These are phyloP conservation scores for Epichloe sylvatica DNA, from an alignment of 2,329 filamentous ascomycete species.

Conservation along the genomic window DNA sequence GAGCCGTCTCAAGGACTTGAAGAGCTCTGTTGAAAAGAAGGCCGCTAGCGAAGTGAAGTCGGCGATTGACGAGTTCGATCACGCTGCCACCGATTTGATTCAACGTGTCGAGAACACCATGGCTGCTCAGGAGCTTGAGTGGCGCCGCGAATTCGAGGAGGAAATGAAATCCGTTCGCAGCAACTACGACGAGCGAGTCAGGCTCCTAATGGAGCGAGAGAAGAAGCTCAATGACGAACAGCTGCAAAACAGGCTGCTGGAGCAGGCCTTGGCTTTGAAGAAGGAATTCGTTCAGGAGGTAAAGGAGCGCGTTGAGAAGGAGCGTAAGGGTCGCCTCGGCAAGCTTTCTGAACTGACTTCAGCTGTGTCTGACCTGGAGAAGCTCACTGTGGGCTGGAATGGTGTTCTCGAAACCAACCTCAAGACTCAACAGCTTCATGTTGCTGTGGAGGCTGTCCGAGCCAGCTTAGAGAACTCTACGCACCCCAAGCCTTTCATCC, in stretches of 20 bases:
- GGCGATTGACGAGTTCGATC: slow-evolving; percentile 67
- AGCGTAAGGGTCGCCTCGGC: slow-evolving; percentile 74
- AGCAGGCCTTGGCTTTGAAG: slow-evolving; percentile 84
- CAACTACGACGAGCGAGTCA: slow-evolving; percentile 67
- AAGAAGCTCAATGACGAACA: slow-evolving; percentile 70
- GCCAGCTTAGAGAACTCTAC: slow-evolving; percentile 60
- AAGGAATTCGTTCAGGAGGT: slow-evolving; percentile 70
- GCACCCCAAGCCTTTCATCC: slow-evolving; percentile 71
- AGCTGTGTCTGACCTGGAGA: slow-evolving; percentile 71
- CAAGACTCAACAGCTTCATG: slow-evolving; percentile 88
- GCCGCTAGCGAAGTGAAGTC: slow-evolving; percentile 63
- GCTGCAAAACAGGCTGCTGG: slow-evolving; percentile 69
- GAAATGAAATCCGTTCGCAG: slow-evolving; percentile 70
- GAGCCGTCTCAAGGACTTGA: slow-evolving; percentile 61
- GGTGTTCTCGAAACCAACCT: slow-evolving; percentile 80
- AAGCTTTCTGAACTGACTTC: slow-evolving; percentile 69
- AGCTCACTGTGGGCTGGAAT: slow-evolving; percentile 80
- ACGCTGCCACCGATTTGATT: slow-evolving; percentile 75
- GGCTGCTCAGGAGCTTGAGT: slow-evolving; percentile 64
- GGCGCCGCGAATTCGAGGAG: slow-evolving; percentile 72
- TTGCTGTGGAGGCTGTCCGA: slow-evolving; percentile 86
- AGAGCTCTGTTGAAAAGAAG: slow-evolving; percentile 51
- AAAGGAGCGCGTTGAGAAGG: slow-evolving; percentile 68
- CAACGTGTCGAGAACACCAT: slow-evolving; percentile 75
- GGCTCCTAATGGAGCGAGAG: slow-evolving; percentile 65